Evolutionary conservation across 345 rosid genomes (phyloP).

Genomic region (Eucalyptus curtisii): DNA sequence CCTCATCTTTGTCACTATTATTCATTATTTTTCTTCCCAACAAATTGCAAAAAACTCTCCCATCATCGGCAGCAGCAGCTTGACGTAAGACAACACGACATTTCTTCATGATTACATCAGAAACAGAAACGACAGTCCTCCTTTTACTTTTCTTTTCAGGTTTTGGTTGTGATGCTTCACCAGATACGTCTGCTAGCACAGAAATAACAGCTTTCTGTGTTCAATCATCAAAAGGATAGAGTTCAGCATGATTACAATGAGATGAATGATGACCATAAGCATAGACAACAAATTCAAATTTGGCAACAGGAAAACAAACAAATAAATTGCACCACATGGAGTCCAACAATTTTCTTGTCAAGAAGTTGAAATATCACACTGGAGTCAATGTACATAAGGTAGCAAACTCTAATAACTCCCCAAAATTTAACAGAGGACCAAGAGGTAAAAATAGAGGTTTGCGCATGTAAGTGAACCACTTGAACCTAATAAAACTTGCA

Average conservation of each 20-base stretch:
- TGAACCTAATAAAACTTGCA: not conserved
- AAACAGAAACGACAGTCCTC: conserved; percentile 35
- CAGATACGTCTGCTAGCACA: conserved; percentile 58
- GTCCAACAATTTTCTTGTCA: not conserved
- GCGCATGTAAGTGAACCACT: not conserved
- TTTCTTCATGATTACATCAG: conserved; percentile 80
- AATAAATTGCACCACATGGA: not conserved
- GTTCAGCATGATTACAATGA: conserved; percentile 2
- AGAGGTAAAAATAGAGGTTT: not conserved
- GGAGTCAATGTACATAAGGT: not conserved
- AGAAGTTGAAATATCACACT: not conserved
- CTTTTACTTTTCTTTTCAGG: conserved; percentile 43
- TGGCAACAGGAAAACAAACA: not conserved
- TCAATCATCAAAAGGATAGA: conserved; percentile 14
- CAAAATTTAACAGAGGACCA: not conserved
- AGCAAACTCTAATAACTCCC: not conserved
- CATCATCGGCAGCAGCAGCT: conserved; percentile 79
- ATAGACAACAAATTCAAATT: not conserved
- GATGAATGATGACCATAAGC: not conserved
- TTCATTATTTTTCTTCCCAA: conserved; percentile 67
- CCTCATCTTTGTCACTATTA: conserved; percentile 77
- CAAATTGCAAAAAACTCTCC: conserved; percentile 76
- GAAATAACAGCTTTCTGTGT: conserved; percentile 96
- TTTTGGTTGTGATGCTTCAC: conserved; percentile 32
- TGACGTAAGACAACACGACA: conserved; percentile 76